Base-by-base conservation (phyloP, 805 yeast genomes). In the Pichia rugopelliculosa region DNA sequence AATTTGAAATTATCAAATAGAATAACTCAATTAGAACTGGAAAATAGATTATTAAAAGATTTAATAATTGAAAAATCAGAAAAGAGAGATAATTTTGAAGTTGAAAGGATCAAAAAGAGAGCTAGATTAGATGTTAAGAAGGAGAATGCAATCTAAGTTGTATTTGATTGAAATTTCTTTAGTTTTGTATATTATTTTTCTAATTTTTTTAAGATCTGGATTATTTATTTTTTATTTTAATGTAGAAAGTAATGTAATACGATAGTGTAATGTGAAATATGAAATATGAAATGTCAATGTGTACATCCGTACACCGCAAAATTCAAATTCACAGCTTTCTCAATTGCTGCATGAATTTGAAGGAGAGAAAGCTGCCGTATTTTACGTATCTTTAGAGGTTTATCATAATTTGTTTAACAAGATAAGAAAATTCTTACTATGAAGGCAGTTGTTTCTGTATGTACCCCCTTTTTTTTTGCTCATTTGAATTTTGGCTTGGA, bases 11-110 rank as follows among this genome's bases (percentile, higher is more conserved):
- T 89, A 52, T 95, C 89, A 64, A 74, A 77, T 59, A 81, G 81
- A 60, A 79, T 93, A 49, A 82, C 82, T 64, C 87, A 91, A 47
- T 69, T 91, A 54, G 96, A 90, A 67, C 87, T 88, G 95, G 99
- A 91, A 68, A 91, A 91, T 69, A 78, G 81, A 59, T 74, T 95
- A 65, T 73, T 91, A 56, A 79, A 87, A 68, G 85, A 84, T 61
- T 70, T 93, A 56, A 90, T 91, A 22, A 83, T 85, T 40, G 91
- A 88, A 65, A 85, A 87, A 59, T 84, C 84, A 46, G 80, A 77
- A 47, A 73, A 75, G 53, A 64, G 75, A 45, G 78, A 76, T 46
- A 65, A 70, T 22, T 77, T 75, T 49, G 77, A 79, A 49, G 67
- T 80, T 46, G 83, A 78, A 56, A 62, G 62, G 47, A 67, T 80